Evolutionary conservation across 2,329 filamentous ascomycete species (phyloP).

Genomic region (Alternaria sp.): DNA sequence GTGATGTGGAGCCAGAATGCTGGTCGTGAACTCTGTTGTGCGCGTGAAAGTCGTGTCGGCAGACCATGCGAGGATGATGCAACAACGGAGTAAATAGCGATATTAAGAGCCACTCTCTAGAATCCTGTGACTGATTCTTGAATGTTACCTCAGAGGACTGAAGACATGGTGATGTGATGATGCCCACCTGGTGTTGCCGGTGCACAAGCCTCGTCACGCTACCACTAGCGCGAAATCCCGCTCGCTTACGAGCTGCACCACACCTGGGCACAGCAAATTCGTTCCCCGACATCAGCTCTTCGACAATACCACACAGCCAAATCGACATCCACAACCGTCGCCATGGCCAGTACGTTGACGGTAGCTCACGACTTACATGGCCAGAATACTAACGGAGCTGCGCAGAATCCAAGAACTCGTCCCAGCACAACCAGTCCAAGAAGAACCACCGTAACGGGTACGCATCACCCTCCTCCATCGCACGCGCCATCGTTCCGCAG

Average conservation of each 20-base stretch:
- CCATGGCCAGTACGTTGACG: constrained; percentile 72
- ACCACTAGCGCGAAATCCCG: constrained; percentile 16
- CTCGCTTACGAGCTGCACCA: constrained; percentile 18
- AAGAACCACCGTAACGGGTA: constrained; percentile 99
- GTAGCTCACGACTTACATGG: neutral
- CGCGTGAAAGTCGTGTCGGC: neutral
- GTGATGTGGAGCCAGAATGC: neutral
- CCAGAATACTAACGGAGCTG: constrained; percentile 17
- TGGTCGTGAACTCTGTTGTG: neutral
- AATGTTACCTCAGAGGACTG: neutral
- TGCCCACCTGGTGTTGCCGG: neutral
- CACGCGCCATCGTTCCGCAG: constrained; percentile 13
- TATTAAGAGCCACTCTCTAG: neutral
- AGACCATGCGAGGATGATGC: neutral
- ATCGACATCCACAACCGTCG: constrained; percentile 53
- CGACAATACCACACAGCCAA: constrained; percentile 38
- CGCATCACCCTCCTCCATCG: constrained; percentile 47
- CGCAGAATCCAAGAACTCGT: constrained; percentile 99
- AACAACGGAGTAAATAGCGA: neutral
- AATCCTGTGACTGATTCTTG: neutral
- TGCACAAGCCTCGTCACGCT: neutral
- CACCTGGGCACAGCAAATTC: constrained; percentile 15
- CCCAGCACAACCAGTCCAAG: constrained; percentile 96
- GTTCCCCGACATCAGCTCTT: constrained; percentile 23
- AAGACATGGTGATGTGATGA: neutral